phyloP scores from a whole-genome alignment of 768 basidiomycete species.

The Clathrus columnatus region DNA sequence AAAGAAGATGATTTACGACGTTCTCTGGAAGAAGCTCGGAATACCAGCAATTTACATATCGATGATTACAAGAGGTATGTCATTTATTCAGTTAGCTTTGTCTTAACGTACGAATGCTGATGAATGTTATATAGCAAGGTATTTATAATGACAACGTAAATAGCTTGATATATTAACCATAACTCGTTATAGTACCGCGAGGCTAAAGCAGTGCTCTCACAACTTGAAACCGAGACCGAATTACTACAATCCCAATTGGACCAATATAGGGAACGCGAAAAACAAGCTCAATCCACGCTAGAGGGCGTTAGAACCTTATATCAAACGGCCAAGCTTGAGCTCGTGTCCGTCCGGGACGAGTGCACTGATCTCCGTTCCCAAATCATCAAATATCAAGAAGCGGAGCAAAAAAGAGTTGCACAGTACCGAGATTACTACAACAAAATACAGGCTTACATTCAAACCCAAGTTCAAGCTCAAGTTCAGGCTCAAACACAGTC shows the following conservation, averaged over 20 bases:
- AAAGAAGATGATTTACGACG: constrained; percentile 2
- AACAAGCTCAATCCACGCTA: background rate
- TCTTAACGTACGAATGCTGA: too few relatives aligned
- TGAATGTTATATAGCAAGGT: background rate
- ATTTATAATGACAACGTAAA: background rate
- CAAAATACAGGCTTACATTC: background rate
- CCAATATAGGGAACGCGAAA: background rate
- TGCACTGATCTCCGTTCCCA: constrained; percentile 4
- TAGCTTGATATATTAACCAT: background rate
- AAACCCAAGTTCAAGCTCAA: constrained; percentile 2
- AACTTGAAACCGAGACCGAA: background rate
- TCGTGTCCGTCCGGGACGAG: background rate
- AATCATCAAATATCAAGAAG: constrained; percentile 1
- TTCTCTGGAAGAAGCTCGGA: constrained; percentile 8
- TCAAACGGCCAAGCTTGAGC: constrained; percentile 3
- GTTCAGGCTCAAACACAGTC: background rate
- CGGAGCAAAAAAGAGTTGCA: background rate
- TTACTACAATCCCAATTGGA: background rate
- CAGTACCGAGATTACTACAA: constrained; percentile 3
- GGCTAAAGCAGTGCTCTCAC: background rate
- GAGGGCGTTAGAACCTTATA: background rate
- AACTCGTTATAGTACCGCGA: background rate
- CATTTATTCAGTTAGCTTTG: background rate
- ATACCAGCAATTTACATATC: background rate
- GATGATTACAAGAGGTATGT: constrained; percentile 7